A percentile compares a stretch with the other conserved stretches of the same genome.
Evolutionary conservation across 73 alveolate species (phyloP).

Genomic region (Blepharisma japonicum): DNA sequence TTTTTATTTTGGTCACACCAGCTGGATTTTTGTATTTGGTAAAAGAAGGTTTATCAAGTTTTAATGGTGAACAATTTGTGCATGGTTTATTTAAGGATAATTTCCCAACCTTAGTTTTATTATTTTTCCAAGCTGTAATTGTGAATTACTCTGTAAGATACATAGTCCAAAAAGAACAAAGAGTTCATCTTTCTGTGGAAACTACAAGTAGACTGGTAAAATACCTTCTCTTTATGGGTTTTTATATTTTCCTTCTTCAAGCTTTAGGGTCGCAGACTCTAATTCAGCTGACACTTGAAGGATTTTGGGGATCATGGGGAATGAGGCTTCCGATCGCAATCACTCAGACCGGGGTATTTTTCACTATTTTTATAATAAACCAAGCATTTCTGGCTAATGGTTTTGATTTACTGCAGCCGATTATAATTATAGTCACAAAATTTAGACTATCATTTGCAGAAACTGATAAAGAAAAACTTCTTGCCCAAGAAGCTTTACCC

Average conservation of each 20-base stretch:
- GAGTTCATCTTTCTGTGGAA: too few species aligned
- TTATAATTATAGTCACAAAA: not conserved
- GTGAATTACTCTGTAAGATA: not conserved
- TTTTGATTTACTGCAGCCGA: not conserved
- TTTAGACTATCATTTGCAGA: not conserved
- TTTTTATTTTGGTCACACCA: slow-evolving; percentile 11
- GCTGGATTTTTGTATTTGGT: not conserved
- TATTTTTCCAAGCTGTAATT: slow-evolving; percentile 4
- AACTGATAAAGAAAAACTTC: not conserved
- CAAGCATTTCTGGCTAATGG: slow-evolving; percentile 21
- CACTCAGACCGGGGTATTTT: not conserved
- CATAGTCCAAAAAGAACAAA: slow-evolving; percentile 1
- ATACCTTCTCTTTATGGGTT: not conserved
- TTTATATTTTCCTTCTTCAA: not conserved
- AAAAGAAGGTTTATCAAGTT: not conserved
- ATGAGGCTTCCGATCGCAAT: not conserved
- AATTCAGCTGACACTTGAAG: not conserved
- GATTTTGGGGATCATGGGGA: not conserved
- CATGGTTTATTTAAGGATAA: not conserved
- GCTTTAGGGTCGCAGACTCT: not conserved
- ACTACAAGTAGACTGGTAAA: slow-evolving; percentile 7
- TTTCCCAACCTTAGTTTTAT: not conserved
- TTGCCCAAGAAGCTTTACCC: not conserved
- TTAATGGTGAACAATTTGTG: not conserved
- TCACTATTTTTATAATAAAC: not conserved